phyloP scores from a whole-genome alignment of 305 asterid species.

The Fraxinus baroniana region DNA sequence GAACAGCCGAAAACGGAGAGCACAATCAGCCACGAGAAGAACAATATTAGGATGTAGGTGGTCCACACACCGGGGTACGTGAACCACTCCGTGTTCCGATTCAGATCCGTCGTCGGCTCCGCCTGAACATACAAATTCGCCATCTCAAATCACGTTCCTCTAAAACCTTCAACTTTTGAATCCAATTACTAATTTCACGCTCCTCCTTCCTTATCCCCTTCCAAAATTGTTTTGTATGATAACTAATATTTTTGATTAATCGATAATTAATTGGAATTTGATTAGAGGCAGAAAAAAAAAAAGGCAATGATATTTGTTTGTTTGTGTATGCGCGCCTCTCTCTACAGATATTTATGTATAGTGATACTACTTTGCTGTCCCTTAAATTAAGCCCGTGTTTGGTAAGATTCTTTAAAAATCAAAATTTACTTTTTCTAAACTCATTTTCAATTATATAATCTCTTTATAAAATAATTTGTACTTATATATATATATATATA shows the following conservation, averaged over 20 bases:
- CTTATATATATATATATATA: too few species aligned
- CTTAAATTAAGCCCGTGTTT: not conserved
- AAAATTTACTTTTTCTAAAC: too few species aligned
- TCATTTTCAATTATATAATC: too few species aligned
- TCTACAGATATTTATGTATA: not conserved
- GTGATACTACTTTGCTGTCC: not conserved
- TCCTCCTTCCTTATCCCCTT: not conserved
- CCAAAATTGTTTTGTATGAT: not conserved
- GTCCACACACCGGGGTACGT: slow-evolving; percentile 38
- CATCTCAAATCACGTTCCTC: slow-evolving; percentile 17
- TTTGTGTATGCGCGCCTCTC: not conserved
- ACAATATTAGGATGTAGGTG: slow-evolving; percentile 30
- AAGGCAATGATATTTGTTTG: not conserved
- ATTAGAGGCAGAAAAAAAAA: not conserved
- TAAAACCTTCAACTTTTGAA: not conserved
- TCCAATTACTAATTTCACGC: not conserved
- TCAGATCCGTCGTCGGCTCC: slow-evolving; percentile 30
- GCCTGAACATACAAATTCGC: slow-evolving; percentile 32
- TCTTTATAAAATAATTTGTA: too few species aligned
- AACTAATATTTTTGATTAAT: not conserved
- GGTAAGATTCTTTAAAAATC: not conserved
- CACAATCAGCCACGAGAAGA: slow-evolving; percentile 33
- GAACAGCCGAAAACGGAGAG: slow-evolving; percentile 27
- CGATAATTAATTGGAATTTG: not conserved
- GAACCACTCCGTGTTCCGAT: slow-evolving; percentile 32